phyloP scores from a whole-genome alignment of 108 stramenopile species.

The Hondaea fermentalgiana region DNA sequence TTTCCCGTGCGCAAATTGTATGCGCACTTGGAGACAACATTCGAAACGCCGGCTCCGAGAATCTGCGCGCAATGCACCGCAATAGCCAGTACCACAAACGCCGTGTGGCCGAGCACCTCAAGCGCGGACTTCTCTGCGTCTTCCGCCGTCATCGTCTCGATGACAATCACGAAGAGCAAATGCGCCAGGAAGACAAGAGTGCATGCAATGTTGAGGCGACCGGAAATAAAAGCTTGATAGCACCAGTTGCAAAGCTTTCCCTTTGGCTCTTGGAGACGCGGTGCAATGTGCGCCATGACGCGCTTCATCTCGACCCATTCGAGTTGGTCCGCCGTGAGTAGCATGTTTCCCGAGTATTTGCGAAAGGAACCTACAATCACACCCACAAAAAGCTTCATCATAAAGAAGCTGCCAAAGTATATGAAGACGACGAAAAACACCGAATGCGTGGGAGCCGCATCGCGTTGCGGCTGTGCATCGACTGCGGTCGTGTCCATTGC shows the following conservation, averaged over 20 bases:
- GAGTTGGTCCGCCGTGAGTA: neutral
- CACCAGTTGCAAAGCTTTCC: neutral
- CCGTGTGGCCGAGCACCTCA: too few relatives aligned
- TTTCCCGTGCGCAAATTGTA: neutral
- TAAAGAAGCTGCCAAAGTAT: slow-evolving; percentile 58
- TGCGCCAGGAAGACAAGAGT: too few relatives aligned
- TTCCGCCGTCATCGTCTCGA: too few relatives aligned
- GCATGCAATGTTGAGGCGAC: neutral
- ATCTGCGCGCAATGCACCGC: neutral
- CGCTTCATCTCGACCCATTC: slow-evolving; percentile 14
- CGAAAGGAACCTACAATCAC: slow-evolving; percentile 60
- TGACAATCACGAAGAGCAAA: too few relatives aligned
- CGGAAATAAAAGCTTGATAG: neutral
- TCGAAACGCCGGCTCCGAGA: neutral
- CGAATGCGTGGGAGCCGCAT: neutral
- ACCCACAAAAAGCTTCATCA: slow-evolving; percentile 65
- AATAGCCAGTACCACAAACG: neutral
- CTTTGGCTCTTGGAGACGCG: neutral
- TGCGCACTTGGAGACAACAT: neutral
- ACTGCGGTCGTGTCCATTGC: neutral
- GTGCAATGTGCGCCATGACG: neutral
- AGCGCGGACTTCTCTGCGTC: too few relatives aligned
- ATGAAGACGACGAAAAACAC: slow-evolving; percentile 54
- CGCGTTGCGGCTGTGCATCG: neutral
- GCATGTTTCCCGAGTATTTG: slow-evolving; percentile 18